phyloP scores from a whole-genome alignment of 2,329 filamentous ascomycete species.

The Epichloe baconii region DNA sequence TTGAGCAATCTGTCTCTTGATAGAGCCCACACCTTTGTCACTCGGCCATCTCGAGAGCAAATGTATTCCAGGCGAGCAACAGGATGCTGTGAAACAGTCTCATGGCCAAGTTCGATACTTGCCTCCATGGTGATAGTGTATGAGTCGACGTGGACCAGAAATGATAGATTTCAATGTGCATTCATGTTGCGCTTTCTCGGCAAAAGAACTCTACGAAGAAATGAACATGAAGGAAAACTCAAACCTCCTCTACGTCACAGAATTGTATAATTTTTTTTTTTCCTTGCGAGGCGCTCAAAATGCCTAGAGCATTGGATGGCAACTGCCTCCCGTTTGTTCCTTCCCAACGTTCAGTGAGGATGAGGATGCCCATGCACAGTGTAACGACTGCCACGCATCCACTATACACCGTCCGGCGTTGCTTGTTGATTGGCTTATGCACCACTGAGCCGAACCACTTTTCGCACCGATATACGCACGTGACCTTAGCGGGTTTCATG shows the following conservation, averaged over 20 bases:
- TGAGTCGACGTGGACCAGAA: background rate
- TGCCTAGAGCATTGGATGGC: background rate
- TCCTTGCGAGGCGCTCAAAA: background rate
- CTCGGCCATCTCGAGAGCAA: background rate
- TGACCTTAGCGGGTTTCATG: conserved; percentile 22
- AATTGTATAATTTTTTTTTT: background rate
- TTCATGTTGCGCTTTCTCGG: background rate
- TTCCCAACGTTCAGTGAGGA: background rate
- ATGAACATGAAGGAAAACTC: no score
- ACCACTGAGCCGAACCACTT: background rate
- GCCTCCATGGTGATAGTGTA: conserved; percentile 1
- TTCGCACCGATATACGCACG: conserved; percentile 12
- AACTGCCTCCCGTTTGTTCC: background rate
- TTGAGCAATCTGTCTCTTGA: background rate
- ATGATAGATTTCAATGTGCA: background rate
- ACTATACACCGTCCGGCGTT: background rate
- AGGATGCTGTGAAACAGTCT: background rate
- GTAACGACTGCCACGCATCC: background rate
- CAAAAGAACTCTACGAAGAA: background rate
- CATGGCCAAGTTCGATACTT: background rate
- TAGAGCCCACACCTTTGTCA: conserved; percentile 1
- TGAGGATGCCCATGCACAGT: background rate
- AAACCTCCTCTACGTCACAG: background rate
- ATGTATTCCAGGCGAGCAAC: conserved; percentile 4
- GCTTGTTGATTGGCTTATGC: background rate